Evolutionary conservation across 345 rosid genomes (phyloP), one percentile per base, ranked within the genome.

Genomic region (Physaria fendleri): DNA sequence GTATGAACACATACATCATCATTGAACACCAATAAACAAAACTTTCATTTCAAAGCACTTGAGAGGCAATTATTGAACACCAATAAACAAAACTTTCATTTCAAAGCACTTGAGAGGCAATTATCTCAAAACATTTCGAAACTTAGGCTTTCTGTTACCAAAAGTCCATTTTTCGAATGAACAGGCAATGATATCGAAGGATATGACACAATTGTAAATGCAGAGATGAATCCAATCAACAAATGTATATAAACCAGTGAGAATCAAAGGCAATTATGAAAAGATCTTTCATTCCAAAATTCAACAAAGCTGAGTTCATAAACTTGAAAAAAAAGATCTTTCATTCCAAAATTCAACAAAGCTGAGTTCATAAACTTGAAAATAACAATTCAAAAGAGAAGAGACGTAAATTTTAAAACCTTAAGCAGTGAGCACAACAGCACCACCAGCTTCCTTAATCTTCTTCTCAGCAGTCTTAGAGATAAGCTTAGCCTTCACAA

Each of bases 361-460:
- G 9, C 41, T 12, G 14, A 55, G 68, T 62, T 23, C 68, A 48
- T 49, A 39, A 45, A 3, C 2, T 0, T 17, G 10, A 6, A 20
- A 33, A 27, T 14, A n/a, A 10, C 10, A 38, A 1, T 24, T 5
- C 6, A 47, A 47, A 8, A 0, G 16, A 12, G 54, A 13, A 21
- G 14, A 32, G 11, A 23, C 43, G 23, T 17, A n/a, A 52, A 2
- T 2, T 8, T 7, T 5, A 0, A 52, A 39, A 12, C 49, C 59
- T 58, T 72, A 72, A 33, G 76, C 76, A 39, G 76, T 66, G 38
- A 72, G 76, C 2, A 79, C 69, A 17, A 83, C 81, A 5, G 89
- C 84, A 4, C 89, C 89, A 66, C 89, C 89, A 51, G 75, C 75
- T 64, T 75, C 89, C 76, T 83, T 81, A 49, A 83, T 83, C 81